phyloP scores from a whole-genome alignment of 2,329 filamentous ascomycete genomes.

The Plenodomus biglobosus region DNA sequence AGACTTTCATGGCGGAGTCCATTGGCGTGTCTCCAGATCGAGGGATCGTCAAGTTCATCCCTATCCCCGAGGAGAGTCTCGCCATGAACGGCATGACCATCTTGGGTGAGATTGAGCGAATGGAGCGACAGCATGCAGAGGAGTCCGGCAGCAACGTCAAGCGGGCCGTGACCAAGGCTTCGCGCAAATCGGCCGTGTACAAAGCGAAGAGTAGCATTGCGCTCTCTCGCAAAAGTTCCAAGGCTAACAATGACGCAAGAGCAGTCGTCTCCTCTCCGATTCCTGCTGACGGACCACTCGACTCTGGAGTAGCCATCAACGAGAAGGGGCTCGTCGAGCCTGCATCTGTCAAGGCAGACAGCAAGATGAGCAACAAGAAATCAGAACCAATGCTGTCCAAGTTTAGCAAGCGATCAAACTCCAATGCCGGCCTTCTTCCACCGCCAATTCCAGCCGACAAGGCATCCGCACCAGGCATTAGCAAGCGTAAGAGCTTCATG shows the following conservation, averaged over 20 bases:
- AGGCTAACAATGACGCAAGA: constrained; percentile 29
- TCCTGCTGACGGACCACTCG: constrained; percentile 39
- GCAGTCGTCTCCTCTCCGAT: constrained; percentile 34
- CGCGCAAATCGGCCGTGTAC: constrained; percentile 34
- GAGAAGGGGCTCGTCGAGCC: constrained; percentile 24
- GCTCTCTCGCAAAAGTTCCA: constrained; percentile 38
- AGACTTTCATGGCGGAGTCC: constrained; percentile 71
- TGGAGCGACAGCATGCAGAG: constrained; percentile 51
- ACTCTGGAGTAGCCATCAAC: constrained; percentile 40
- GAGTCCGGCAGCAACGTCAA: constrained; percentile 48
- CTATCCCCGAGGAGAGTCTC: constrained; percentile 70
- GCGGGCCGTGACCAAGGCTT: constrained; percentile 44
- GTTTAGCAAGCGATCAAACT: constrained; percentile 20
- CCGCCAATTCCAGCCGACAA: constrained; percentile 38
- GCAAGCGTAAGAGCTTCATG: constrained; percentile 53
- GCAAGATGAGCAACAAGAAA: constrained; percentile 24
- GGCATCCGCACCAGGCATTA: constrained; percentile 38
- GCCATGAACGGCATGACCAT: constrained; percentile 72
- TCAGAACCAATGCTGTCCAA: constrained; percentile 28
- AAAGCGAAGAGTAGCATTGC: constrained; percentile 44
- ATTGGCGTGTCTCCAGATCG: constrained; percentile 66
- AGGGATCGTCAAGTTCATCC: constrained; percentile 72
- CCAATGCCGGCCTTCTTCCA: constrained; percentile 19
- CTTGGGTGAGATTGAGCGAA: constrained; percentile 65
- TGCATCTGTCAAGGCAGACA: constrained; percentile 17